Percentiles rank a stretch among this genome's conserved stretches.
Evolutionary conservation across 495 filamentous ascomycete genomes (phyloP).

Genomic region (Parathielavia hyrcaniae): DNA sequence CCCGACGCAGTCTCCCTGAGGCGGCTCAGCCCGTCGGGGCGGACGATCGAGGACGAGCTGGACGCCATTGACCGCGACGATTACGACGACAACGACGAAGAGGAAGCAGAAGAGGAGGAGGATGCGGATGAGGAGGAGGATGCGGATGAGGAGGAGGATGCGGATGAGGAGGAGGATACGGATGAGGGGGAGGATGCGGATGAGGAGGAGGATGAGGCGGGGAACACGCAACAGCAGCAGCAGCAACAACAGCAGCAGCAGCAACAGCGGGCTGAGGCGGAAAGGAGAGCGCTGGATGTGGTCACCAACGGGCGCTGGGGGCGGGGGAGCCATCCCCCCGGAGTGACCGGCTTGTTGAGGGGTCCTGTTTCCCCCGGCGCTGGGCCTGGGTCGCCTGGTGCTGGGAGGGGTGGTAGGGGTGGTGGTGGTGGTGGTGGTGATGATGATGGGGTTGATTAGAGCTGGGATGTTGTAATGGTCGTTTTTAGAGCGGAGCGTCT

Average conservation of each 20-base stretch:
- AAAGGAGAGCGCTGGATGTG: slow-evolving; percentile 38
- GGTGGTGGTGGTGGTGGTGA: slow-evolving; percentile 4
- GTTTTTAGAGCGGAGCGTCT: background rate
- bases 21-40: slow-evolving; percentile 36
- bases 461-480: background rate
- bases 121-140: too few relatives aligned
- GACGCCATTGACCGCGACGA: slow-evolving; percentile 28
- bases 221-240: background rate
- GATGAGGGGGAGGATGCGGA: slow-evolving; percentile 20
- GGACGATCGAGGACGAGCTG: slow-evolving; percentile 31
- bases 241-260: background rate
- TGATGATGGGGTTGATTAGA: slow-evolving; percentile 28
- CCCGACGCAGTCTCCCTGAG: slow-evolving; percentile 35
- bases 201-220: slow-evolving; percentile 20
- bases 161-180: too few relatives aligned
- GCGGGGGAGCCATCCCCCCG: slow-evolving; percentile 27
- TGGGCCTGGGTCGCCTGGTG: background rate
- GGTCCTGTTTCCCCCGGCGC: background rate
- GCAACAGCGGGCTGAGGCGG: slow-evolving; percentile 28
- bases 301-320: slow-evolving; percentile 39
- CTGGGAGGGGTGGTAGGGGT: too few relatives aligned
- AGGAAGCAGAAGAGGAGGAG: background rate
- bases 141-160: slow-evolving; percentile 21
- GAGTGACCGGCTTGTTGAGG: slow-evolving; percentile 32
- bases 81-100: slow-evolving; percentile 8